These are phyloP conservation scores for Anisodus tanguticus DNA, from an alignment of 257 asterid species.

Conservation along the genomic window DNA sequence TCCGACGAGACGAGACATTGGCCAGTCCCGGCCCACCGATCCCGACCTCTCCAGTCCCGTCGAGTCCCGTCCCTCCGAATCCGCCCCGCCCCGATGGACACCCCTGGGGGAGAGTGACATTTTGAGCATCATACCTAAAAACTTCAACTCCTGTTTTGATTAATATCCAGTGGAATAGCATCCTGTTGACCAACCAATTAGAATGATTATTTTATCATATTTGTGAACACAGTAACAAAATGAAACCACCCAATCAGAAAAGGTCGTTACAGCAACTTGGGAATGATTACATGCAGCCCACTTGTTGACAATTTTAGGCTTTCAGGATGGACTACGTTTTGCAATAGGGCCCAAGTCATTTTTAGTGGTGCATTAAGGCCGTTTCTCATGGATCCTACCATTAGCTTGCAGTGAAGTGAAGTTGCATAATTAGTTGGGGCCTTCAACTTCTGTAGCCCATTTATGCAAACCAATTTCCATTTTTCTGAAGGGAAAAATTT, in stretches of 20 bases:
- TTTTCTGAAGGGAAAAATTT: too few species aligned
- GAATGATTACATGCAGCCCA: background rate
- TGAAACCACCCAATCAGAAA: background rate
- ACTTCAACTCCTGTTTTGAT: background rate
- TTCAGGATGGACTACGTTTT: background rate
- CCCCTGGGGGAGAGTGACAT: background rate
- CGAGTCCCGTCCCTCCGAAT: too few species aligned
- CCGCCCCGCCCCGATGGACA: too few species aligned
- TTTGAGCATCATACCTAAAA: background rate
- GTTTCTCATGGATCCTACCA: too few species aligned
- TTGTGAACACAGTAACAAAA: background rate
- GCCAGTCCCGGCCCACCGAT: too few species aligned
- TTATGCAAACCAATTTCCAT: too few species aligned
- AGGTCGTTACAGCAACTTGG: background rate
- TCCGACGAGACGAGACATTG: too few species aligned
- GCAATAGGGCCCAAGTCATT: background rate
- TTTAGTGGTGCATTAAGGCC: background rate
- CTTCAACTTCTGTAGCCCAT: too few species aligned
- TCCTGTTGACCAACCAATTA: background rate
- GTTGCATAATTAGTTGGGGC: too few species aligned
- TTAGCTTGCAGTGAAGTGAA: too few species aligned
- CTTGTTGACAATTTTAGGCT: background rate
- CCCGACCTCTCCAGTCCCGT: too few species aligned
- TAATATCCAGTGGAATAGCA: background rate
- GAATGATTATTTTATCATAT: background rate